Percentiles rank a stretch among this genome's conserved stretches.
These are phyloP conservation scores for Chamaenerion angustifolium DNA, from an alignment of 345 rosid species.

Conservation along the genomic window DNA sequence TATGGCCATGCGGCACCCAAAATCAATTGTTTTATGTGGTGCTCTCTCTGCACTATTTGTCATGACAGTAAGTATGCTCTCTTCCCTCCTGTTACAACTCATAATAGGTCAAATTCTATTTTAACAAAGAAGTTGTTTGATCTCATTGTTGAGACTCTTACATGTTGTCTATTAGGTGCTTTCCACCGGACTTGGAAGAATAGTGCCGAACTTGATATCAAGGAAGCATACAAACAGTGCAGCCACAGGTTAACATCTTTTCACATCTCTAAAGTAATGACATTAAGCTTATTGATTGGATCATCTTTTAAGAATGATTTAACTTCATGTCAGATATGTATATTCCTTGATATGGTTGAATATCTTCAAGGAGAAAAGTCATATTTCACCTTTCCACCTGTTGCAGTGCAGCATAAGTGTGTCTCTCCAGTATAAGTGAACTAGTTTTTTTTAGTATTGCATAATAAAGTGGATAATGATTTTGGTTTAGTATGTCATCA, in stretches of 20 bases:
- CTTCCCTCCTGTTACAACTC: not conserved
- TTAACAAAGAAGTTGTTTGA: not conserved
- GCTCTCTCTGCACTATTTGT: constrained; percentile 86
- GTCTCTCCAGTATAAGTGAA: too few species aligned
- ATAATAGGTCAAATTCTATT: not conserved
- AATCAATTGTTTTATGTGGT: constrained; percentile 81
- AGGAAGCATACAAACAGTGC: constrained; percentile 98
- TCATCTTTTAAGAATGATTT: not conserved
- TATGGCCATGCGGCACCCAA: constrained; percentile 99
- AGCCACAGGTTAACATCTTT: constrained; percentile 55
- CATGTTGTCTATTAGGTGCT: constrained; percentile 45
- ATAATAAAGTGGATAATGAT: too few species aligned
- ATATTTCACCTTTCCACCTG: too few species aligned
- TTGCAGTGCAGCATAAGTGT: too few species aligned
- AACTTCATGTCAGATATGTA: too few species aligned
- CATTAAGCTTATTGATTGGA: not conserved
- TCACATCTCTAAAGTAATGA: not conserved
- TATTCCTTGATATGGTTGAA: too few species aligned
- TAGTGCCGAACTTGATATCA: constrained; percentile 95
- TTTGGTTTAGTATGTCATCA: too few species aligned
- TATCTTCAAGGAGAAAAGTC: too few species aligned
- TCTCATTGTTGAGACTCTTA: constrained; percentile 3
- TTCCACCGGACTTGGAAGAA: constrained; percentile 98
- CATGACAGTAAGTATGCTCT: constrained; percentile 69
- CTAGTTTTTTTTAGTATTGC: too few species aligned